Evolutionary conservation across 495 filamentous ascomycete species (phyloP).

Genomic region (Parachaetomium inaequale): DNA sequence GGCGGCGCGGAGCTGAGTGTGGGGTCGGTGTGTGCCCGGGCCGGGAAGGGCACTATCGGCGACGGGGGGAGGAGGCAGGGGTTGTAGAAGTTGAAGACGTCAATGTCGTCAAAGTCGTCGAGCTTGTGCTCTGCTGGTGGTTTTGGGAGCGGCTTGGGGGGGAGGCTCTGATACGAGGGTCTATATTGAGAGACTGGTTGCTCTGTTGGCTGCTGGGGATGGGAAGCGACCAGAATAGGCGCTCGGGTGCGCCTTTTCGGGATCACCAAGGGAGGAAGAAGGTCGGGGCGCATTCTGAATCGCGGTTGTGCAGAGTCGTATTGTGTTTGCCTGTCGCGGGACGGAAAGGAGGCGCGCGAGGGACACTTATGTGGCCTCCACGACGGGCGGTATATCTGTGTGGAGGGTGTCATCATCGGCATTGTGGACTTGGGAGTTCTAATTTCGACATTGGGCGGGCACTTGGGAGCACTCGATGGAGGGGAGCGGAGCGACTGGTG

Average conservation of each 20-base stretch:
- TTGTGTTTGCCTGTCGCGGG: neutral
- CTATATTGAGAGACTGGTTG: neutral
- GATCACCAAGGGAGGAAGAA: conserved; percentile 1
- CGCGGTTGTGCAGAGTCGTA: neutral
- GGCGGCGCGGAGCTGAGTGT: neutral
- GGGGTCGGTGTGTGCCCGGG: neutral
- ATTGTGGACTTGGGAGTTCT: neutral
- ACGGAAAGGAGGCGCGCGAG: neutral
- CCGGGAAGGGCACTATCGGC: neutral
- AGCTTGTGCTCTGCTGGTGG: neutral
- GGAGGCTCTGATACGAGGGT: neutral
- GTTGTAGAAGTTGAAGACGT: conserved; percentile 22
- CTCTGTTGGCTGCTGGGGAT: neutral
- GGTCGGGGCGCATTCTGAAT: conserved; percentile 3
- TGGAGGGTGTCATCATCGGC: neutral
- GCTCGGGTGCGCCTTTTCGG: neutral
- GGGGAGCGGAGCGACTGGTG: neutral
- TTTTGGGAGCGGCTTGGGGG: neutral
- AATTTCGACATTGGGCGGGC: conserved; percentile 1
- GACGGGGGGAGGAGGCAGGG: conserved; percentile 22
- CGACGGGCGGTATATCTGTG: neutral
- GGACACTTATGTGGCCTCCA: conserved; percentile 2
- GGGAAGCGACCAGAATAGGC: neutral
- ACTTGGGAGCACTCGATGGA: neutral
- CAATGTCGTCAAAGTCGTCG: conserved; percentile 11